Evolutionary conservation across 176 grass and related monocot genomes (phyloP), one percentile per base, ranked within the genome.

Genomic region (Avena atlantica): DNA sequence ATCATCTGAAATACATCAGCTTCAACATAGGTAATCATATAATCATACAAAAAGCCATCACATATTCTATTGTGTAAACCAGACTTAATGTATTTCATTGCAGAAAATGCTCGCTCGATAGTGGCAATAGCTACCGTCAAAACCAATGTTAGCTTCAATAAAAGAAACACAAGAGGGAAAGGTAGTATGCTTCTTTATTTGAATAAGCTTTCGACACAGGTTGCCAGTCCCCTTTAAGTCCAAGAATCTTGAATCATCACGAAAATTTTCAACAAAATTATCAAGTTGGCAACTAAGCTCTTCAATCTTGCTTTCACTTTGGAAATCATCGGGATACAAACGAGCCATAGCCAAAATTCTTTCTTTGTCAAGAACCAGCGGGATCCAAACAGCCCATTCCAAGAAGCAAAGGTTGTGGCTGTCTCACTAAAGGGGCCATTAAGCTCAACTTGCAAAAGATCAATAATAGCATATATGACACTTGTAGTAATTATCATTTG

Each of bases 1-100:
- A 29, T 29, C 27, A 29, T 29, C 1, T 29, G 27, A 29, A 29
- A 29, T 29, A 29, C 27, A 29, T 69, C 31, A 31, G 14, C 34
- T 69, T 69, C 65, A 69, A 40, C 65, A 37, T 69, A 69, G 13
- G 67, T 70, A 70, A 70, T 70, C 34, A 42, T 70, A 70, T 16
- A 70, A 70, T 42, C 12, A 70, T 70, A 70, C 34, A 42, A 70
- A 36, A 70, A 70, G 34, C 16, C 34, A 20, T 70, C 34, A 14
- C 31, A 31, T 70, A 20, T 70, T 70, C 67, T 70, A 70, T 42
- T 66, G 25, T 12, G 3, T 5, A 66, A 66, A 66, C 31, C 25
- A 66, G 24, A 31, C 4, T 31, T 66, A 23, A 66, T 31, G 61
- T 64, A 66, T 29, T 29, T 59, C 57, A 59, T 59, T n/a, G 57